Conservation (phyloP, 768 basidiomycete genomes). For the Collybiopsis luxurians region DNA sequence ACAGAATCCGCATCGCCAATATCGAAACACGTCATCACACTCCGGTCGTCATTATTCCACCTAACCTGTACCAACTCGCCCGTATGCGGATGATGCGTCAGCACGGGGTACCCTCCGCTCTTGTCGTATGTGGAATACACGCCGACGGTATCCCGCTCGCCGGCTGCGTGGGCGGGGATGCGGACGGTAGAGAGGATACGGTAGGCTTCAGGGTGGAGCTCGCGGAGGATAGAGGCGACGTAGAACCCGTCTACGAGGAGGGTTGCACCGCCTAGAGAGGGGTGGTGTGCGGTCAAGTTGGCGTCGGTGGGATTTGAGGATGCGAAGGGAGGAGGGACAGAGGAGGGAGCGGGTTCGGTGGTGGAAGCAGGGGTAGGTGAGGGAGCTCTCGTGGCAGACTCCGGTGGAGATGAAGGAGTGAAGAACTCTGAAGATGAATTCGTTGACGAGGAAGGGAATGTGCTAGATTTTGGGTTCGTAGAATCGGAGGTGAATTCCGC, state of each 20-base stretch:
- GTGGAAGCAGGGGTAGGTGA: not conserved
- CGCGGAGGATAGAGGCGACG: slow-evolving; percentile 75
- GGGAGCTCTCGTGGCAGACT: not conserved
- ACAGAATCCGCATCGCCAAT: slow-evolving; percentile 40
- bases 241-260: slow-evolving; percentile 97
- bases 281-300: slow-evolving; percentile 29
- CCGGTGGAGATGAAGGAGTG: not conserved
- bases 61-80: slow-evolving; percentile 73
- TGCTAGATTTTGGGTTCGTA: not conserved
- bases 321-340: not conserved
- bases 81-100: slow-evolving; percentile 59
- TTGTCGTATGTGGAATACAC: slow-evolving; percentile 46
- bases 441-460: not conserved
- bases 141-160: slow-evolving; percentile 60
- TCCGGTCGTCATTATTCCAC: slow-evolving; percentile 96
- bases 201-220: slow-evolving; percentile 71
- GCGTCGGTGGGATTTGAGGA: not conserved
- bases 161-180: slow-evolving; percentile 87
- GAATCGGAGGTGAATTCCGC: not conserved
- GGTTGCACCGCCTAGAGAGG: slow-evolving; percentile 73
- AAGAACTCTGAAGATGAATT: not conserved
- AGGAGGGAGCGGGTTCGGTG: not conserved
- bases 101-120: slow-evolving; percentile 57
- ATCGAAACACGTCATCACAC: slow-evolving; percentile 64
- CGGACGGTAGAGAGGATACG: slow-evolving; percentile 61